These are phyloP conservation scores for Trebouxia sp. DNA, from an alignment of 139 green algal species.

Conservation along the genomic window DNA sequence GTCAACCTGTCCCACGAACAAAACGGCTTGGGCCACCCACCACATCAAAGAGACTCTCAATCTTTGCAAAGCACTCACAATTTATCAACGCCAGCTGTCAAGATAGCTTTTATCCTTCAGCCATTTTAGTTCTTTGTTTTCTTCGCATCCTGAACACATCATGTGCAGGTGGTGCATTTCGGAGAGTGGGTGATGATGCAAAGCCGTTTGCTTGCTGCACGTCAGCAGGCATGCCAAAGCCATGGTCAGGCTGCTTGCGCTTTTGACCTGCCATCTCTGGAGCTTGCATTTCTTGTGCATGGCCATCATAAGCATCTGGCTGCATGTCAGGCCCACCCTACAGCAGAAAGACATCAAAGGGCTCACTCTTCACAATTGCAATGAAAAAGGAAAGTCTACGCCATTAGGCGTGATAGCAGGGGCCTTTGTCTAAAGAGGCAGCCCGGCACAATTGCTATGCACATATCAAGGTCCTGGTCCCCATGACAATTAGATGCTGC, in stretches of 20 bases:
- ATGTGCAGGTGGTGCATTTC: slow-evolving; percentile 19
- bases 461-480: too few species aligned
- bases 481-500: too few species aligned
- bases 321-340: background rate
- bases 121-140: slow-evolving; percentile 25
- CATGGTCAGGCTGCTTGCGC: slow-evolving; percentile 13
- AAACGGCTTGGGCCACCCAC: too few species aligned
- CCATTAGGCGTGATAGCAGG: too few species aligned
- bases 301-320: background rate
- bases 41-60: too few species aligned
- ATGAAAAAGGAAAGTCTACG: too few species aligned
- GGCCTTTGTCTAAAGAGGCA: too few species aligned
- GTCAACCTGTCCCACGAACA: too few species aligned
- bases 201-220: background rate
- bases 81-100: too few species aligned
- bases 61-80: too few species aligned
- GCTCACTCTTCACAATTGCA: background rate
- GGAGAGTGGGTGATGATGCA: background rate
- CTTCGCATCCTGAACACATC: slow-evolving; percentile 11
- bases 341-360: background rate
- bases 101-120: slow-evolving; percentile 7
- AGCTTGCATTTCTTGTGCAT: background rate
- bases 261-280: background rate
- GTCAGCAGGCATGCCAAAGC: background rate
- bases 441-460: too few species aligned